Evolutionary conservation across 352 stramenopile species (phyloP).

Genomic region (Albugo laibachii): DNA sequence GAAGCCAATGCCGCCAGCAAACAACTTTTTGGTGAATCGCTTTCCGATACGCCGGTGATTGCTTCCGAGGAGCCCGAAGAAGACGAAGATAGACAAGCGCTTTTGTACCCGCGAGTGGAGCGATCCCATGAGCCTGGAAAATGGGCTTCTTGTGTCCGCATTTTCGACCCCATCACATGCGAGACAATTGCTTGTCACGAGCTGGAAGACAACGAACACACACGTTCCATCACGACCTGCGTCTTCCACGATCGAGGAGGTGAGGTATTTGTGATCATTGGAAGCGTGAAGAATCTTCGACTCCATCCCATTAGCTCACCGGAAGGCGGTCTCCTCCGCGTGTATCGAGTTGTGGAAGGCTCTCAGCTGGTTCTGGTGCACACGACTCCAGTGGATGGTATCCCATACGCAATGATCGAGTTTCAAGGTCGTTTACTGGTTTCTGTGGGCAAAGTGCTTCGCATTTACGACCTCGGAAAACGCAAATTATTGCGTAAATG

Average conservation of each 20-base stretch:
- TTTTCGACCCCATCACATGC: conserved; percentile 88
- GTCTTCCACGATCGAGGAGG: conserved; percentile 91
- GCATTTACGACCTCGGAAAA: conserved; percentile 98
- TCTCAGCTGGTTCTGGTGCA: conserved; percentile 91
- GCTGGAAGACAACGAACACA: conserved; percentile 86
- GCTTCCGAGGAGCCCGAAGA: conserved; percentile 54
- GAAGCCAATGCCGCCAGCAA: conserved; percentile 88
- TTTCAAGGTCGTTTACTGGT: conserved; percentile 95
- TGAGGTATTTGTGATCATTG: conserved; percentile 94
- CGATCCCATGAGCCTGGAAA: conserved; percentile 40
- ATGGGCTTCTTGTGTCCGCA: conserved; percentile 96
- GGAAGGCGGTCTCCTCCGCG: conserved; percentile 55
- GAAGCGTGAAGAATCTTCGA: conserved; percentile 89
- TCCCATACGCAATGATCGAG: conserved; percentile 91
- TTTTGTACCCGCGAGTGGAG: conserved; percentile 38
- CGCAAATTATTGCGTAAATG: conserved; percentile 98
- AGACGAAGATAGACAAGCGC: conserved; percentile 57
- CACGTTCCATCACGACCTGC: conserved; percentile 84
- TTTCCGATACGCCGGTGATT: neutral
- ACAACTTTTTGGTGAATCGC: conserved; percentile 16
- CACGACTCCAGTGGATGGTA: conserved; percentile 91
- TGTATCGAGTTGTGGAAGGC: conserved; percentile 89
- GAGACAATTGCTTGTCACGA: conserved; percentile 82
- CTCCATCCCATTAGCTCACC: conserved; percentile 54
- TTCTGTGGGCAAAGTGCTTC: conserved; percentile 87